A percentile compares a stretch with the other conserved stretches of the same genome.
phyloP scores from a whole-genome alignment of 176 grass and related monocot species.

The Puccinellia tenuiflora region DNA sequence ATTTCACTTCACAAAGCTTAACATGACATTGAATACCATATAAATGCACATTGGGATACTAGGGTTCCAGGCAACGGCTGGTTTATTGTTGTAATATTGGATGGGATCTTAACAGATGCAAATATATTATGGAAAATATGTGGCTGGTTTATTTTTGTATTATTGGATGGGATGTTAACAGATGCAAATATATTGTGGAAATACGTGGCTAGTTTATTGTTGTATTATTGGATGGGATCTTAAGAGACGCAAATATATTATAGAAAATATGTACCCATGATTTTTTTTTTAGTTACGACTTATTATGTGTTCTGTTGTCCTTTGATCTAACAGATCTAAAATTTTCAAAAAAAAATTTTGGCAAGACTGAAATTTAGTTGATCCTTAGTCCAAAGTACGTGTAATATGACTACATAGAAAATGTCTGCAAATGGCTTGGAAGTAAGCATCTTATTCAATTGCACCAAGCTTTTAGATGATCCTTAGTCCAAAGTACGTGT shows the following conservation, averaged over 20 bases:
- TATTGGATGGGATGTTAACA: neutral
- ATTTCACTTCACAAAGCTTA: neutral
- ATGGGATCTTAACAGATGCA: neutral
- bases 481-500: neutral
- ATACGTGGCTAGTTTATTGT: too few relatives aligned
- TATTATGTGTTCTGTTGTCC: neutral
- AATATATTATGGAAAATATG: neutral
- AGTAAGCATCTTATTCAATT: neutral
- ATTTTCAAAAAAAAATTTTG: neutral
- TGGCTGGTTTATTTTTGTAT: neutral
- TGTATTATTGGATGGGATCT: too few relatives aligned
- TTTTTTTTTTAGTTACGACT: neutral
- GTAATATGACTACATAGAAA: neutral
- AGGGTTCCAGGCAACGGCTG: neutral
- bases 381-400: neutral
- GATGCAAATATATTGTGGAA: neutral
- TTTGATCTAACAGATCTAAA: neutral
- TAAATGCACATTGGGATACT: neutral
- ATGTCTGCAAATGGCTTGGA: neutral
- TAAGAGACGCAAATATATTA: too few relatives aligned
- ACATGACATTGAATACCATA: neutral
- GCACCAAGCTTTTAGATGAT: neutral
- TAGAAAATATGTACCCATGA: neutral
- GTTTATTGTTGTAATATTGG: neutral
- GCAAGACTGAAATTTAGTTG: neutral